A percentile compares a stretch with the other conserved stretches of the same genome.
These are phyloP conservation scores for Jatropha podagrica DNA, from an alignment of 441 rosid genomes.

Conservation along the genomic window DNA sequence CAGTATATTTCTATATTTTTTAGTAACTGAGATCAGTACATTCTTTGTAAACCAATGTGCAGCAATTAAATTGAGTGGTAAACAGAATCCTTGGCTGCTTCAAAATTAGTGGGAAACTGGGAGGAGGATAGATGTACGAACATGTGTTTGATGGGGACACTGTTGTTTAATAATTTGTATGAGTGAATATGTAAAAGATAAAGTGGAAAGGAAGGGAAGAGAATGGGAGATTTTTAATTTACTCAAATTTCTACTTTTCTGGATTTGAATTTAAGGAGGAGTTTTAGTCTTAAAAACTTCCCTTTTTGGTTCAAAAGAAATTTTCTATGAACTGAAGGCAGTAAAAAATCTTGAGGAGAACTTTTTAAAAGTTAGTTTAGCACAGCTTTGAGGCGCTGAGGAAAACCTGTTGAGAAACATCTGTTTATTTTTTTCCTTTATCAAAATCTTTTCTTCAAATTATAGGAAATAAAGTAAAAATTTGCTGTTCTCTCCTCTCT, in stretches of 20 bases:
- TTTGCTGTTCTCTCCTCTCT: not conserved
- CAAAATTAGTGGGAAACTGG: conserved; percentile 7
- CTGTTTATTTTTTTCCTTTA: not conserved
- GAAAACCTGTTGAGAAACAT: not conserved
- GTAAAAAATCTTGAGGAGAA: not conserved
- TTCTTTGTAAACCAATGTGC: not conserved
- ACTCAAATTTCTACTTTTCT: not conserved
- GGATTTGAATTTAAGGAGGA: not conserved
- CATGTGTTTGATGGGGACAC: not conserved
- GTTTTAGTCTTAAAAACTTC: not conserved
- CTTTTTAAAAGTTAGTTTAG: not conserved
- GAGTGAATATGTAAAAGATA: not conserved
- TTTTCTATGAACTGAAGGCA: not conserved
- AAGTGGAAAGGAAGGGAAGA: not conserved
- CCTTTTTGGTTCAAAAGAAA: not conserved
- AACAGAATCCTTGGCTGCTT: not conserved
- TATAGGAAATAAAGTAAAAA: not conserved
- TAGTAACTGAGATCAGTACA: not conserved
- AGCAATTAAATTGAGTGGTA: not conserved
- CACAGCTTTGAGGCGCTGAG: not conserved
- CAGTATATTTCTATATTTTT: not conserved
- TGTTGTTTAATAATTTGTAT: not conserved
- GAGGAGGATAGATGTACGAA: not conserved
- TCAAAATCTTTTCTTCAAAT: not conserved
- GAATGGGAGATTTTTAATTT: not conserved